phyloP scores from a whole-genome alignment of 768 basidiomycete species.

The Gautieria morchelliformis region DNA sequence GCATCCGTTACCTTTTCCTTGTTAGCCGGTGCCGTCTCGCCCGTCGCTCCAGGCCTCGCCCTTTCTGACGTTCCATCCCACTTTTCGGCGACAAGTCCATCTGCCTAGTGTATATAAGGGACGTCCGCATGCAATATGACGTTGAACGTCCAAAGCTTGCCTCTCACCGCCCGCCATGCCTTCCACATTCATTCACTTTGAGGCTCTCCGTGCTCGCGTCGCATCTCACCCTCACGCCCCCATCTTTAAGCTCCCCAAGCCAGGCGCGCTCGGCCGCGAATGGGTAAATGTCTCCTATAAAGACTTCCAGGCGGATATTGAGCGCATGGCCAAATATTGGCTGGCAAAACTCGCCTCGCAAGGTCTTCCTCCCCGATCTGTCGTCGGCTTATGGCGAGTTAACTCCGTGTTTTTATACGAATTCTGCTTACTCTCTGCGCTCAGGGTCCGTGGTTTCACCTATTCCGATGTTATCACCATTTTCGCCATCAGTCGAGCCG shows the following conservation, averaged over 20 bases:
- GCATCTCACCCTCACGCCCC: conserved; percentile 31
- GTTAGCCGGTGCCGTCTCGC: too few relatives aligned
- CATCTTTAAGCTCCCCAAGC: conserved; percentile 52
- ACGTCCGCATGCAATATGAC: too few relatives aligned
- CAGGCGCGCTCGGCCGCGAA: conserved; percentile 32
- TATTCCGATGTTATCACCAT: conserved; percentile 66
- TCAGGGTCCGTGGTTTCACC: conserved; percentile 64
- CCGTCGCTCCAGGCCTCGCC: too few relatives aligned
- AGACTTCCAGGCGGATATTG: conserved; percentile 58
- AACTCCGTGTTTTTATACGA: not conserved
- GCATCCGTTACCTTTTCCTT: too few relatives aligned
- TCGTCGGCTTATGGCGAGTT: conserved; percentile 65
- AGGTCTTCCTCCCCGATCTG: conserved; percentile 42
- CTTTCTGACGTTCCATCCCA: too few relatives aligned
- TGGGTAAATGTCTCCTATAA: conserved; percentile 59
- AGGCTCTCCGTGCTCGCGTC: conserved; percentile 6
- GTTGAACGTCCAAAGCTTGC: not conserved
- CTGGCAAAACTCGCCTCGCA: conserved; percentile 33
- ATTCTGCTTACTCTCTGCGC: conserved; percentile 1
- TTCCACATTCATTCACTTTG: not conserved
- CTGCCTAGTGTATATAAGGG: too few relatives aligned
- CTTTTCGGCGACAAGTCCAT: too few relatives aligned
- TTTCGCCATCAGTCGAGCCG: conserved; percentile 66
- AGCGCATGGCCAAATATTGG: conserved; percentile 58
- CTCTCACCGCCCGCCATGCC: not conserved